These are phyloP conservation scores for Talaromyces stipitatus DNA, from an alignment of 495 filamentous ascomycete genomes.

Conservation along the genomic window DNA sequence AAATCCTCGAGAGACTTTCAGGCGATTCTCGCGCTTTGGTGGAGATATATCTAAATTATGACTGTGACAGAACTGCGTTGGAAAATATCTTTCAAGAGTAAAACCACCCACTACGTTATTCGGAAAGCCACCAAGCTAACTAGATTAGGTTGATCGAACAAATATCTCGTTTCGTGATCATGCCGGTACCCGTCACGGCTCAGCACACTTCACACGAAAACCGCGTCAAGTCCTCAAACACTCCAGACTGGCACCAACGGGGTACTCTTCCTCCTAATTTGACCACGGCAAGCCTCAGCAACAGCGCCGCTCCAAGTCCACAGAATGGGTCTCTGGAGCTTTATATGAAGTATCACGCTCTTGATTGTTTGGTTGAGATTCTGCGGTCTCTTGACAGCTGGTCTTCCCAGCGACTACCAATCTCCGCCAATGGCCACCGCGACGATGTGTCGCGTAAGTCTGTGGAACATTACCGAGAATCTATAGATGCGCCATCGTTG, in stretches of 20 bases:
- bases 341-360: conserved; percentile 73
- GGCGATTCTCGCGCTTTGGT: conserved; percentile 83
- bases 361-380: conserved; percentile 83
- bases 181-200: conserved; percentile 63
- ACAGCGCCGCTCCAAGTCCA: conserved; percentile 32
- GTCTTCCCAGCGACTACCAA: conserved; percentile 67
- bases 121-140: conserved; percentile 12
- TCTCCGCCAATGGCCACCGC: neutral
- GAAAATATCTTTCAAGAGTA: conserved; percentile 93
- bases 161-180: conserved; percentile 71
- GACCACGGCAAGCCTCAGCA: conserved; percentile 63
- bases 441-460: conserved; percentile 55
- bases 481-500: conserved; percentile 52
- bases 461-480: conserved; percentile 71
- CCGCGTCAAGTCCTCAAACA: conserved; percentile 49
- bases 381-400: conserved; percentile 87
- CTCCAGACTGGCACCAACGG: conserved; percentile 71
- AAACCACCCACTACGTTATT: conserved; percentile 1
- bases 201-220: conserved; percentile 79
- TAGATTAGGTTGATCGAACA: conserved; percentile 72
- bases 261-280: conserved; percentile 81
- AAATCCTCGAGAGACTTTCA: conserved; percentile 72
- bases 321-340: conserved; percentile 76
- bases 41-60: conserved; percentile 97
- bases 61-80: conserved; percentile 84